Percentiles rank a stretch among this genome's conserved stretches.
These are phyloP conservation scores for Suillus placidus DNA, from an alignment of 768 basidiomycete genomes.

Conservation along the genomic window DNA sequence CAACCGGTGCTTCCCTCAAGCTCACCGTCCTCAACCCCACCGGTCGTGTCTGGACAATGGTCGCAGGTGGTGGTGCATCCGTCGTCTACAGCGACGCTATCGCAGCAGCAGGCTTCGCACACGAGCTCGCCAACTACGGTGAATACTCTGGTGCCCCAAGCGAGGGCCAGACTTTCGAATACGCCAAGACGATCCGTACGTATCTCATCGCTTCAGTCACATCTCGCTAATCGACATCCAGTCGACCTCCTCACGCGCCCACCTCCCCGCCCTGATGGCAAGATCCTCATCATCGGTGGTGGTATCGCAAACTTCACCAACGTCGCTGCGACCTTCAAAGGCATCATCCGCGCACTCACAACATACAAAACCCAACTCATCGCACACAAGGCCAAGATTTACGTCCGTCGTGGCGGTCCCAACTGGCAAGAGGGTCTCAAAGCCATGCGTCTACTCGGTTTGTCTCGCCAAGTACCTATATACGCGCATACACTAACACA, in stretches of 20 bases:
- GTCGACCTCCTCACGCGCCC: conserved; percentile 97
- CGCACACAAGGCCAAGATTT: conserved; percentile 81
- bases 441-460: conserved; percentile 93
- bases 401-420: conserved; percentile 96
- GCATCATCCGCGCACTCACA: conserved; percentile 96
- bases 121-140: conserved; percentile 99
- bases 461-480: background rate
- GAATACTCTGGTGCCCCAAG: conserved; percentile 99
- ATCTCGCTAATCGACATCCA: conserved; percentile 25
- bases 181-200: conserved; percentile 96
- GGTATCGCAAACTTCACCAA: conserved; percentile 99
- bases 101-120: conserved; percentile 90
- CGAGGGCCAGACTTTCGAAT: conserved; percentile 98
- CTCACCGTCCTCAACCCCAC: conserved; percentile 94
- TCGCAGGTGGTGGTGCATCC: conserved; percentile 91
- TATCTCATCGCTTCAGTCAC: conserved; percentile 17
- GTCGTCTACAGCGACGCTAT: conserved; percentile 77
- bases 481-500: background rate
- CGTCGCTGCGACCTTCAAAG: conserved; percentile 99
- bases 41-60: conserved; percentile 99
- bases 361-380: conserved; percentile 88
- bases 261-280: conserved; percentile 79
- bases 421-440: conserved; percentile 99
- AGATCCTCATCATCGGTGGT: conserved; percentile 99
- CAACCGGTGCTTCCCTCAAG: conserved; percentile 97